Percentiles rank a stretch among this genome's conserved stretches.
phyloP scores from a whole-genome alignment of 768 basidiomycete species.

The Sistotremastrum suecicum region DNA sequence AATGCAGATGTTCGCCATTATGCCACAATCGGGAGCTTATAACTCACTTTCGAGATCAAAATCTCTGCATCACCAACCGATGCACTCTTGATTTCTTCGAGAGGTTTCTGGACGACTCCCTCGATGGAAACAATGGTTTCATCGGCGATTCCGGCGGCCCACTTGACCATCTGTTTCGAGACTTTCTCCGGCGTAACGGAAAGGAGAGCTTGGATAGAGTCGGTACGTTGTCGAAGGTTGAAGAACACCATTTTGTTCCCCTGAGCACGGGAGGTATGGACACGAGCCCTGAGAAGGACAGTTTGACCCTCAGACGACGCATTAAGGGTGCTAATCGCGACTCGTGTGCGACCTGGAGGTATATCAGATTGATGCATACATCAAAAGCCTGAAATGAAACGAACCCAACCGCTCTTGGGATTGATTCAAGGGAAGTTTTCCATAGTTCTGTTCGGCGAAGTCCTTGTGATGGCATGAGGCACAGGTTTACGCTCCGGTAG shows the following conservation, averaged over 20 bases:
- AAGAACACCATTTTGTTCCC: constrained; percentile 95
- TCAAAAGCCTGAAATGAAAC: constrained; percentile 2
- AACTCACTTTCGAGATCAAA: constrained; percentile 56
- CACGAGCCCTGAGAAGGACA: constrained; percentile 75
- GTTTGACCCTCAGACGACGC: constrained; percentile 51
- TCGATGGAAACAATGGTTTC: constrained; percentile 91
- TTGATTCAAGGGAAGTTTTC: constrained; percentile 79
- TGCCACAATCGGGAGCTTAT: not conserved
- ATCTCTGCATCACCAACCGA: constrained; percentile 81
- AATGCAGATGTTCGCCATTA: not conserved
- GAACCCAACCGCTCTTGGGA: constrained; percentile 55
- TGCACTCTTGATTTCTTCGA: constrained; percentile 83
- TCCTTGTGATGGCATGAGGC: constrained; percentile 34
- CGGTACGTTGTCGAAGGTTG: constrained; percentile 74
- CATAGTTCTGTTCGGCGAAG: constrained; percentile 68
- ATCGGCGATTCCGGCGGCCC: constrained; percentile 58
- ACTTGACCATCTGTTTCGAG: constrained; percentile 97
- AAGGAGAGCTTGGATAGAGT: constrained; percentile 79
- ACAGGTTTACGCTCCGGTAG: constrained; percentile 5
- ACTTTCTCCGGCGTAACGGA: constrained; percentile 57
- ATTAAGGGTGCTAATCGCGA: constrained; percentile 51
- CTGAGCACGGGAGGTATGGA: constrained; percentile 85
- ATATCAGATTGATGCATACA: not conserved
- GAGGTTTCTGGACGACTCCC: constrained; percentile 64
- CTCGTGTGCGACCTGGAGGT: constrained; percentile 35